Base-by-base conservation (phyloP, 2,329 filamentous ascomycete genomes). In the Raffaelea ambrosiae region DNA sequence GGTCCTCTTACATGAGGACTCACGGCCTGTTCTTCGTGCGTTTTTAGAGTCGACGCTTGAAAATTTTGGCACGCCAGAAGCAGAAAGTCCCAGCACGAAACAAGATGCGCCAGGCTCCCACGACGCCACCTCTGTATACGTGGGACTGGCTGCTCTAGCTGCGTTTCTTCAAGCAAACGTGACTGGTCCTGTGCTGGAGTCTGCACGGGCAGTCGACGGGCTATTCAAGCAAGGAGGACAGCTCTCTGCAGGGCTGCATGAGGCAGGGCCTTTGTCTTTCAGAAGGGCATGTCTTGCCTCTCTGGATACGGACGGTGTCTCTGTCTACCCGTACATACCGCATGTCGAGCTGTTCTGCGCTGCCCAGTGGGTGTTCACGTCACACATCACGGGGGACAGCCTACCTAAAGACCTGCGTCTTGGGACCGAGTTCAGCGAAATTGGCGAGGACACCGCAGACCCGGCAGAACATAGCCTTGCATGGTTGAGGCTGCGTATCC, bases 151-250 rank as follows among this genome's bases (percentile, higher is more conserved):
- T 1, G 78, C 84, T 2, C 72, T 95, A 11, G 77, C 88, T 59
- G 79, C 83, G 11, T 96, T 95, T 61, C 66, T 95, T 16, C 90
- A 96, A 63, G 81, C 81, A 1, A 95, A 88, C 61, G 86, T 94
- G 47, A 95, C 90, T 3, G 90, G 90, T 0, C 90, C 90, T 1
- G 83, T 88, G 0, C 69, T 95, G n/a, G 67, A 71, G 5, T 46
- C 49, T 4, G 50, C 55, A 0, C 41, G 36, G 45, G 55, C 39
- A 39, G 48, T 73, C n/a, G 62, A 67, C 29, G 51, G 53, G 2
- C 55, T 64, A 4, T 68, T 76, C 47, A 56, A 39, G 10, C 52
- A 20, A 53, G 21, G 16, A 36, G 51, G 26, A 36, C 43, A 38
- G 22, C 14, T 18, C 5, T 19, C 22, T n/a, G n/a, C n/a, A n/a